Conservation (phyloP, 257 asterid genomes). For the Primulina eburnea region DNA sequence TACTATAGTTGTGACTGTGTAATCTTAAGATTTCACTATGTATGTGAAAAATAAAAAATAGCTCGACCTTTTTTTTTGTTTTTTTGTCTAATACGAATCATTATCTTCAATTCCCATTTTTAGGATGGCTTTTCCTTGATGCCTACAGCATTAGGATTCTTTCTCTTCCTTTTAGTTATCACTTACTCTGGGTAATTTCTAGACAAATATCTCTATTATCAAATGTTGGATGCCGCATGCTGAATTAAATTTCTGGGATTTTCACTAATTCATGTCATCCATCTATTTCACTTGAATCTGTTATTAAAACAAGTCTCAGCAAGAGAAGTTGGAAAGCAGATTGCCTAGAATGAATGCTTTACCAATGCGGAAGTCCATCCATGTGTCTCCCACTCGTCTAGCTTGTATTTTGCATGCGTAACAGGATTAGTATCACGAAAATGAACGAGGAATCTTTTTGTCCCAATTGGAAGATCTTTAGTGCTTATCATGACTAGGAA, state of each 20-base stretch:
- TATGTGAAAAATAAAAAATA: no score
- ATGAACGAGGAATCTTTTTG: slow-evolving; percentile 53
- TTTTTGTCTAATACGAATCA: no score
- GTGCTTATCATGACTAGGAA: slow-evolving; percentile 37
- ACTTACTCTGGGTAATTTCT: no score
- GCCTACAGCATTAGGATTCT: no score
- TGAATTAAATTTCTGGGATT: slow-evolving; percentile 16
- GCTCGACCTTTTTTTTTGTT: neutral
- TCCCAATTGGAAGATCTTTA: slow-evolving; percentile 38
- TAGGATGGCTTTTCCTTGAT: no score
- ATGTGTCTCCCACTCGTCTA: slow-evolving; percentile 32
- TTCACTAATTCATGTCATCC: neutral
- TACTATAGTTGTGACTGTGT: neutral
- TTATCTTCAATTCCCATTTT: no score
- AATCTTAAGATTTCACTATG: neutral
- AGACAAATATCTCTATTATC: neutral
- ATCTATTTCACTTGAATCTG: slow-evolving; percentile 11
- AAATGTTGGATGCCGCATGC: neutral
- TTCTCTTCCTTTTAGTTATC: no score
- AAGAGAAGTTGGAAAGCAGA: slow-evolving; percentile 6
- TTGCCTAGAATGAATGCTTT: slow-evolving; percentile 24
- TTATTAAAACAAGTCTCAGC: slow-evolving; percentile 2
- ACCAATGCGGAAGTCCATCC: slow-evolving; percentile 29
- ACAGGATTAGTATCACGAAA: slow-evolving; percentile 35
- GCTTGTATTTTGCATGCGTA: slow-evolving; percentile 28